Evolutionary conservation across 805 yeast species (phyloP).

Genomic region (Candida sithepensis): DNA sequence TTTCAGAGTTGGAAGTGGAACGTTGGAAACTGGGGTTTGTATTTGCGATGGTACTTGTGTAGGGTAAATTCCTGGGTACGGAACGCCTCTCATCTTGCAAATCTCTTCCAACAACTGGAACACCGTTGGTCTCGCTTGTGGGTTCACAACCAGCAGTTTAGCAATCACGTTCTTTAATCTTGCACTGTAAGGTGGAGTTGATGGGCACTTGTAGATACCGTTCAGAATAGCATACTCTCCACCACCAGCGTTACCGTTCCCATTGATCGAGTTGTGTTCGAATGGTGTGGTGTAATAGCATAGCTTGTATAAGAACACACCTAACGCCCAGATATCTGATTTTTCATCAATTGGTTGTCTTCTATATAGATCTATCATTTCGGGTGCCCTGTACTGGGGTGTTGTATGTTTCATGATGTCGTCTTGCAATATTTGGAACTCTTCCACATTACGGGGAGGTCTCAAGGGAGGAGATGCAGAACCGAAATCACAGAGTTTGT

Average conservation of each 20-base stretch:
- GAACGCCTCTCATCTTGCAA: conserved; percentile 53
- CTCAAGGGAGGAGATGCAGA: conserved; percentile 65
- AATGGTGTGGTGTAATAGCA: conserved; percentile 84
- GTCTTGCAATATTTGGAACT: conserved; percentile 54
- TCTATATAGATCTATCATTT: conserved; percentile 70
- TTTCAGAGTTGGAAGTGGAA: conserved; percentile 1
- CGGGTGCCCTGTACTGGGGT: conserved; percentile 82
- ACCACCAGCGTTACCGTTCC: conserved; percentile 33
- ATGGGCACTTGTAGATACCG: conserved; percentile 50
- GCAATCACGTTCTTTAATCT: conserved; percentile 62
- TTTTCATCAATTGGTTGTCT: conserved; percentile 76
- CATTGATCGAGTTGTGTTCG: conserved; percentile 44
- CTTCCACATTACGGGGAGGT: conserved; percentile 61
- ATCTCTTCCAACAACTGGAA: conserved; percentile 69
- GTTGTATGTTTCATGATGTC: conserved; percentile 79
- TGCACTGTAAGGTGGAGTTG: conserved; percentile 55
- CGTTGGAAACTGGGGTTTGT: conserved; percentile 1
- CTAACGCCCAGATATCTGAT: conserved; percentile 84
- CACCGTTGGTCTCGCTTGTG: conserved; percentile 69
- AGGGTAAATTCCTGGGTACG: conserved; percentile 32
- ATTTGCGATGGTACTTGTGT: conserved; percentile 15
- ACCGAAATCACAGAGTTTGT: conserved; percentile 80
- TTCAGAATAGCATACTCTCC: conserved; percentile 63
- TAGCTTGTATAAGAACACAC: conserved; percentile 70
- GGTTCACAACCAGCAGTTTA: conserved; percentile 60